Evolutionary conservation across 2,329 filamentous ascomycete genomes (phyloP).

Genomic region (Xylariales sp.): DNA sequence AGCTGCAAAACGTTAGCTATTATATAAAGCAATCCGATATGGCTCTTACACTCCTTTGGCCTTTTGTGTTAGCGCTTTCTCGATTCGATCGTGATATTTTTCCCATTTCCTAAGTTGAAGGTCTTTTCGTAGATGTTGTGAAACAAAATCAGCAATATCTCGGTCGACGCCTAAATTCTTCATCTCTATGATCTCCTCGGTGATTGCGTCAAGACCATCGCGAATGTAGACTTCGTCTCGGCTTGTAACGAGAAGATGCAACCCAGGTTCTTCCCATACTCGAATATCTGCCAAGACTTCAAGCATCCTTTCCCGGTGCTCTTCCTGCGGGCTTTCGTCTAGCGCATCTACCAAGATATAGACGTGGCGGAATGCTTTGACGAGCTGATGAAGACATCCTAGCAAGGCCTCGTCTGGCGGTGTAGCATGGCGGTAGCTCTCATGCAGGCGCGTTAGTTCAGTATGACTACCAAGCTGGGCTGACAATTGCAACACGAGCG

Average conservation of each 20-base stretch:
- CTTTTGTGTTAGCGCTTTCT: constrained; percentile 18
- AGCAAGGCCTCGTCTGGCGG: constrained; percentile 17
- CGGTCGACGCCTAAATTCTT: constrained; percentile 15
- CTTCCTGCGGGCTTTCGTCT: constrained; percentile 28
- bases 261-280: constrained; percentile 15
- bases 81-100: constrained; percentile 21
- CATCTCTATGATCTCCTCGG: constrained; percentile 17
- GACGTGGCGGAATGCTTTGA: constrained; percentile 23
- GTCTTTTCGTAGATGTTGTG: constrained; percentile 18
- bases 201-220: constrained; percentile 11
- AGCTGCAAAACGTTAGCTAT: constrained; percentile 22
- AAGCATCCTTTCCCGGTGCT: constrained; percentile 21
- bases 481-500: constrained; percentile 29
- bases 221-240: constrained; percentile 28
- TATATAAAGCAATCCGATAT: constrained; percentile 14
- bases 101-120: constrained; percentile 19
- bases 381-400: constrained; percentile 17
- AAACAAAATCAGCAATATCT: constrained; percentile 25
- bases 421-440: constrained; percentile 12
- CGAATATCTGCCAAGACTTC: constrained; percentile 20
- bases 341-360: constrained; percentile 34
- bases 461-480: constrained; percentile 17
- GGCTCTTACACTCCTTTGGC: constrained; percentile 27
- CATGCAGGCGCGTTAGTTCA: constrained; percentile 14
- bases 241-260: constrained; percentile 27